phyloP scores from a whole-genome alignment of 495 filamentous ascomycete genomes.

The Xylaria intraflava region DNA sequence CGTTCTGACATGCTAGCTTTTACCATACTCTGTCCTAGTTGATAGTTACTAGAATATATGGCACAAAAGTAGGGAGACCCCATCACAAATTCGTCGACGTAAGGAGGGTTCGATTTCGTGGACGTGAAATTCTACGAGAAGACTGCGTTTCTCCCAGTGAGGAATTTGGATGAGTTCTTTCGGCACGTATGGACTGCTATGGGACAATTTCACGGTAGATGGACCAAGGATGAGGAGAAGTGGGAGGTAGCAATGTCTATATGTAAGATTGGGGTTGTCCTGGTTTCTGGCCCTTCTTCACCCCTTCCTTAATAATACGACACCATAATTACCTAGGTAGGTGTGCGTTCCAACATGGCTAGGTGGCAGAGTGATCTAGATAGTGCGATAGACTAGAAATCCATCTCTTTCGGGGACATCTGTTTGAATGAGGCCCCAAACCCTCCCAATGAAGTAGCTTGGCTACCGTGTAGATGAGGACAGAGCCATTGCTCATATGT shows the following conservation, averaged over 20 bases:
- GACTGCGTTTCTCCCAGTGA: constrained; percentile 1
- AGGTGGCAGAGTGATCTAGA: too few species aligned
- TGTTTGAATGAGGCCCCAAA: too few species aligned
- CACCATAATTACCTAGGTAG: too few species aligned
- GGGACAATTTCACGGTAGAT: constrained; percentile 8
- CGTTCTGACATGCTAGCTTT: too few species aligned
- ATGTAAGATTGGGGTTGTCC: too few species aligned
- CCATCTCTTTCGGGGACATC: too few species aligned
- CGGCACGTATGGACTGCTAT: constrained; percentile 19
- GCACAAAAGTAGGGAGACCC: neutral
- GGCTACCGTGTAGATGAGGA: constrained; percentile 1
- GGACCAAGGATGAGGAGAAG: constrained; percentile 25
- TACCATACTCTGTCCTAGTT: too few species aligned
- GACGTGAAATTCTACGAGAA: constrained; percentile 2
- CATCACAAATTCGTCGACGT: constrained; percentile 1
- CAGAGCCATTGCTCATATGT: constrained; percentile 11
- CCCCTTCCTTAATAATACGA: too few species aligned
- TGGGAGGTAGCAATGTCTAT: constrained; percentile 23
- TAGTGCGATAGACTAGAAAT: too few species aligned
- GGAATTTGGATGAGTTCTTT: constrained; percentile 16
- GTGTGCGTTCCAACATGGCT: too few species aligned
- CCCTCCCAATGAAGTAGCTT: constrained; percentile 6
- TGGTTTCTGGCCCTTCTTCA: too few species aligned
- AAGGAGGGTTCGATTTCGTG: constrained; percentile 7
- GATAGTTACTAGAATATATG: too few species aligned